A percentile compares a stretch with the other conserved stretches of the same genome.
phyloP scores from a whole-genome alignment of 2,329 filamentous ascomycete species.

The Pleomassaria siparia region DNA sequence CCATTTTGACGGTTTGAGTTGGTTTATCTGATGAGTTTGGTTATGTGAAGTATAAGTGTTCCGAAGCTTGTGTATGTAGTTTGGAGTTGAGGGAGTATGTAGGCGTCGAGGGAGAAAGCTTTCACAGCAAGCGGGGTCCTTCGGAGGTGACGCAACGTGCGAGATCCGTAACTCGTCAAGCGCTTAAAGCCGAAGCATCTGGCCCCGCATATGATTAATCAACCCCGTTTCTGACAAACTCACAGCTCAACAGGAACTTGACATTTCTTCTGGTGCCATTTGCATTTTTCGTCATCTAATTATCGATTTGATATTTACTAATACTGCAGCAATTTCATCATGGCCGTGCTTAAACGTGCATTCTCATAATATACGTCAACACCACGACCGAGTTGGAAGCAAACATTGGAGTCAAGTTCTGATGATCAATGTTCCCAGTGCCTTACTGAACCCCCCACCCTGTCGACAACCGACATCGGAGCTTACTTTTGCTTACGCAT shows the following conservation, averaged over 20 bases:
- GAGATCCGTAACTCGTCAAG: constrained; percentile 15
- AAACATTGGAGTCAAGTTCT: constrained; percentile 12
- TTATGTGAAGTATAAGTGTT: constrained; percentile 17
- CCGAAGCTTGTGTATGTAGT: constrained; percentile 15
- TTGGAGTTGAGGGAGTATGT: not conserved
- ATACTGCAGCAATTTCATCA: too few relatives aligned
- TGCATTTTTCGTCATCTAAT: too few relatives aligned
- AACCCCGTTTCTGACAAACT: constrained; percentile 12
- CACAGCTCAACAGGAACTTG: too few relatives aligned
- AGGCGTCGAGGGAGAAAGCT: constrained; percentile 18
- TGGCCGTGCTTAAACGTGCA: constrained; percentile 2
- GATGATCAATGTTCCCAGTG: constrained; percentile 11
- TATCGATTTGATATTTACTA: too few relatives aligned
- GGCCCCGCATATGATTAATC: constrained; percentile 35
- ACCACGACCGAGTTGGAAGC: not conserved
- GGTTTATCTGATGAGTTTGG: constrained; percentile 19
- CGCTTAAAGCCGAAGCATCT: constrained; percentile 22
- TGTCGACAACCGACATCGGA: constrained; percentile 28
- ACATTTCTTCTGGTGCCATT: too few relatives aligned
- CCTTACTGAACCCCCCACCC: constrained; percentile 9
- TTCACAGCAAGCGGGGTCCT: constrained; percentile 33
- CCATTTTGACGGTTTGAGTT: constrained; percentile 77
- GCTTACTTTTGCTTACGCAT: constrained; percentile 34
- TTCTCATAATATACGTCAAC: not conserved
- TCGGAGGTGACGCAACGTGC: constrained; percentile 35